A percentile compares a stretch with the other conserved stretches of the same genome.
Evolutionary conservation across 257 asterid genomes (phyloP).

Genomic region (Solanum acaule): DNA sequence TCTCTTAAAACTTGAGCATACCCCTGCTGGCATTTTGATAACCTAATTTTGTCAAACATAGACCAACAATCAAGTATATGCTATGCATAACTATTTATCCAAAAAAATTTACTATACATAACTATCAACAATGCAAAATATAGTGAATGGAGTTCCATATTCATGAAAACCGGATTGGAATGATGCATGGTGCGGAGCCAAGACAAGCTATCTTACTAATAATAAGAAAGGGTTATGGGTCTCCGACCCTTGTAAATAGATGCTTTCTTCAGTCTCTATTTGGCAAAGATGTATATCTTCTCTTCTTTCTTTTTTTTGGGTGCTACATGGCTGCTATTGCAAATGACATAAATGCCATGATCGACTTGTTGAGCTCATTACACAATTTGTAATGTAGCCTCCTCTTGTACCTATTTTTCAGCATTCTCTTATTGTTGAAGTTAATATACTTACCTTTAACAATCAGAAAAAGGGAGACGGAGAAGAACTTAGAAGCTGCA

Average conservation of each 20-base stretch:
- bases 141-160: background rate
- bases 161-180: background rate
- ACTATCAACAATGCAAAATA: background rate
- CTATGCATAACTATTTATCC: background rate
- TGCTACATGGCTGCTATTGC: background rate
- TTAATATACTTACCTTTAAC: background rate
- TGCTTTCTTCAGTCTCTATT: background rate
- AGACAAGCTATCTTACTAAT: background rate
- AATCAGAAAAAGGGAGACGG: background rate
- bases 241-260: background rate
- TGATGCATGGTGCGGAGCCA: background rate
- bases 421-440: background rate
- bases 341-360: background rate
- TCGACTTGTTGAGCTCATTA: background rate
- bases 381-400: background rate
- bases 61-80: background rate
- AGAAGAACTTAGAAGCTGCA: background rate
- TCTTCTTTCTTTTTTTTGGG: background rate
- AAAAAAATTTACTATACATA: background rate
- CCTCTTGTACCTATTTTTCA: background rate
- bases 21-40: background rate
- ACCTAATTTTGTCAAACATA: background rate
- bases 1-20: background rate
- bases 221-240: background rate
- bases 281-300: background rate